Base-by-base conservation (phyloP, 768 basidiomycete genomes). In the Daedaleopsis sinensis region DNA sequence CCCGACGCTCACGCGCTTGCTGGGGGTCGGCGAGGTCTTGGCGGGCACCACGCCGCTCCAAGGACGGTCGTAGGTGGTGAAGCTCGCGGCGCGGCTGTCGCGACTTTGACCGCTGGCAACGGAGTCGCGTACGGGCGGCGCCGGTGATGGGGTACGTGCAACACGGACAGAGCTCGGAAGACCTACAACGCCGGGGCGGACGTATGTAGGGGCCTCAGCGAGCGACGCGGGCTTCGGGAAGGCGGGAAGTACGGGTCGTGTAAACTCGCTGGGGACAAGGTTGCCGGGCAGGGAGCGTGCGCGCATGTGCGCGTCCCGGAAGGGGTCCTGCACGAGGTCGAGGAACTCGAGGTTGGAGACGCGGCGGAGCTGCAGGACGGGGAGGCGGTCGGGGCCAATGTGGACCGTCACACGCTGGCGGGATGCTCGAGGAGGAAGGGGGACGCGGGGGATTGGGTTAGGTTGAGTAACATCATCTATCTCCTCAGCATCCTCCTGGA, bases 331-430 rank as follows among this genome's bases (percentile, higher is more conserved):
- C 36, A 59, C 43, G 43, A 62, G 56, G 61, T 67, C 67, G 47
- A 67, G 64, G 58, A 64, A 64, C 16, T 64, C 62, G n/a, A 67
- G 63, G 57, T 65, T 62, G 1, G 67, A 67, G 38, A 67, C 56
- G 6, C 67, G 64, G 21, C 67, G 67, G 23, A 67, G 62, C 59
- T 67, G 58, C 36, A 67, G 59, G 32, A 65, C 37, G 5, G 67
- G 67, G 3, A 64, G 59, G 35, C 61, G 64, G 42, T 58, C 64
- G 42, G 54, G 39, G 18, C 62, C 57, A 12, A 63, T 64, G 57
- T 64, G 55, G 19, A 68, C 67, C 4, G 67, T 68, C 21, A 68
- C 67, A 27, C 67, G 67, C 57, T 67, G 57, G 24, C 43, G 53
- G 15, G 27, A 52, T 8, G 37, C 49, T 5, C 37, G 47, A 0